Conservation (phyloP, 192 early-diverging fungal species). For the Coemansia sp. region DNA sequence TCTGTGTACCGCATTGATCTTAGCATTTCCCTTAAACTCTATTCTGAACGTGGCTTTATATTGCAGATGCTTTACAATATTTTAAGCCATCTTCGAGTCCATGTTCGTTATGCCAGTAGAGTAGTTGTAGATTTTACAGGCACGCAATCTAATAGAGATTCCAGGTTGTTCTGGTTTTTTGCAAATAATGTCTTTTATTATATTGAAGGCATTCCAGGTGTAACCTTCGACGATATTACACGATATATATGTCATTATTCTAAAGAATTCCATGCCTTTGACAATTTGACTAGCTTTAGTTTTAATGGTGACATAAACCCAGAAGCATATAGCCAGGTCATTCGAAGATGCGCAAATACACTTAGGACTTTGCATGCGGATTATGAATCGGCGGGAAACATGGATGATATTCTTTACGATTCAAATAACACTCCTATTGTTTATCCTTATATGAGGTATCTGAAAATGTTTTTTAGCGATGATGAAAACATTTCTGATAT, state of each 20-base stretch:
- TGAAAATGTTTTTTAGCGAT: neutral
- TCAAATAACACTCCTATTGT: neutral
- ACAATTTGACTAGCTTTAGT: neutral
- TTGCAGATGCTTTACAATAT: too few species aligned
- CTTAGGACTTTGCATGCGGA: neutral
- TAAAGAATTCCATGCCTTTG: neutral
- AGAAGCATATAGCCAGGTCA: neutral
- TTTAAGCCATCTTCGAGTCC: neutral
- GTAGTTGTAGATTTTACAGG: too few species aligned
- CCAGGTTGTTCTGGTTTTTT: too few species aligned
- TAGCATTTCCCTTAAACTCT: too few species aligned
- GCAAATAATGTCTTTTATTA: too few species aligned
- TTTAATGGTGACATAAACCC: neutral
- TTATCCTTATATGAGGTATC: neutral
- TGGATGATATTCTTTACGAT: neutral
- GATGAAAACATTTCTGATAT: neutral
- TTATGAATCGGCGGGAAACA: neutral
- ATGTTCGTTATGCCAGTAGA: too few species aligned
- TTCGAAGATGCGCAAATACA: neutral
- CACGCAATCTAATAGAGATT: too few species aligned
- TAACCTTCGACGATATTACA: too few species aligned
- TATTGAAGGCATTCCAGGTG: too few species aligned
- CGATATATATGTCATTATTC: too few species aligned
- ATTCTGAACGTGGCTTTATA: too few species aligned
- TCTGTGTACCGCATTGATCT: too few species aligned